Conservation (phyloP, 257 asterid species). For the Solanum chmielewskii region DNA sequence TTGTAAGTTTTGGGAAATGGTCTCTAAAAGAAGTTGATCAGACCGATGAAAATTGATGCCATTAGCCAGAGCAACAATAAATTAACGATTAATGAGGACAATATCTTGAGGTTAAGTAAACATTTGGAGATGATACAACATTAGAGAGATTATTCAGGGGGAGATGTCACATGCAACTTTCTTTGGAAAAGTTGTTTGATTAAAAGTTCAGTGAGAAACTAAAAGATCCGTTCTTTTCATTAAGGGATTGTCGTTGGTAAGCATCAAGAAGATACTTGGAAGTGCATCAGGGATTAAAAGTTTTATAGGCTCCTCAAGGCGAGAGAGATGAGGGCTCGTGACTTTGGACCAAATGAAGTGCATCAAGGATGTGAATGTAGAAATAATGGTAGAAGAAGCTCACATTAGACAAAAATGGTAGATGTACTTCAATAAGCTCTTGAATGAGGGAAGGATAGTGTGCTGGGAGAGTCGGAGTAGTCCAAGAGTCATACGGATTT, state of each 20-base stretch:
- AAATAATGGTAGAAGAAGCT: not conserved
- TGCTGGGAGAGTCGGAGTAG: too few relatives aligned
- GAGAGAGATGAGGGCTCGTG: not conserved
- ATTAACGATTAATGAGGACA: not conserved
- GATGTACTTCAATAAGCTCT: too few relatives aligned
- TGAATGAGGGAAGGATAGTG: too few relatives aligned
- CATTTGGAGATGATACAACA: not conserved
- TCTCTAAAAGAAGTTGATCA: not conserved
- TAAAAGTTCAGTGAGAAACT: not conserved
- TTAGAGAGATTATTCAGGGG: not conserved
- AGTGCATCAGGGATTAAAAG: not conserved
- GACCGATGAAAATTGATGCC: not conserved
- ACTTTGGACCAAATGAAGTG: not conserved
- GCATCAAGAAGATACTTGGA: not conserved
- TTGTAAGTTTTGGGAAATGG: not conserved
- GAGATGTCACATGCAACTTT: not conserved
- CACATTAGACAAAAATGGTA: too few relatives aligned
- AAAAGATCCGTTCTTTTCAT: not conserved
- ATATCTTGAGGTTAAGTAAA: not conserved
- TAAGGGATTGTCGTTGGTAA: not conserved
- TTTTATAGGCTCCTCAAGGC: not conserved
- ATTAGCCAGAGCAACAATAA: not conserved
- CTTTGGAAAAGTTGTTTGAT: not conserved
- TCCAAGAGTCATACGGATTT: not conserved
- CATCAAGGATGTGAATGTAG: not conserved